Evolutionary conservation across 2,329 filamentous ascomycete species (phyloP), one percentile per base, ranked within the genome.

Genomic region (Pestalotiopsis fici): DNA sequence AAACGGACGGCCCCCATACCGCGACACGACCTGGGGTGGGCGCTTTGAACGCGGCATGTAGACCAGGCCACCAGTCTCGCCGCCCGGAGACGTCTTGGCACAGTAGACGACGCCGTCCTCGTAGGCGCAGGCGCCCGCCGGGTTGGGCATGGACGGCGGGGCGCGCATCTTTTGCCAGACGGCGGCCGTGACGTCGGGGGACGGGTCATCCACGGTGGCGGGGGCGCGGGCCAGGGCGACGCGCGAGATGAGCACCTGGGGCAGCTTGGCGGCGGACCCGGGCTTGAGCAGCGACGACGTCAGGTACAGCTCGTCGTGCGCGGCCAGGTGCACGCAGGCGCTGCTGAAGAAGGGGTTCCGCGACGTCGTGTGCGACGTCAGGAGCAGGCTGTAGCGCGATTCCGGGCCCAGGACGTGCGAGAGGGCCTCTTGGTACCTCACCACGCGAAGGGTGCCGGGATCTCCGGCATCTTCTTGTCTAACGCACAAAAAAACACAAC

Each of bases 291-390:
- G 77, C 67, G 79, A 78, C 28, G 83, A 86, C 5, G 82, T 86
- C 21, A 78, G 73, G 69, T 82, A 86, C 23, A 86, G 75, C 69
- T 85, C 81, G 35, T 81, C 80, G 27, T 77, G 71, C 9, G 75
- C 71, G 4, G 77, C 74, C 4, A 82, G 43, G 70, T 81, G 83
- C 35, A 82, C 80, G 66, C 83, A 85, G 4, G 80, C 82, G 60
- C 78, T 77, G 71, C 82, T 76, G 70, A 85, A 86, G 71, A 86
- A 82, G 7, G 83, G 80, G 50, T 81, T 83, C 18, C 77, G 76
- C 27, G 81, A 81, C 5, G 76, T 73, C 28, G 79, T 76, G 55
- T 57, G 55, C 27, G 55, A 57, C 2, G 23, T 57, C 7, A 57
- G 4, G 21, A 57, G n/a, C 43, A 50, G n/a, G n/a, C 18, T 21